Conservation (phyloP, 257 asterid genomes). For the Plantago elongata region DNA sequence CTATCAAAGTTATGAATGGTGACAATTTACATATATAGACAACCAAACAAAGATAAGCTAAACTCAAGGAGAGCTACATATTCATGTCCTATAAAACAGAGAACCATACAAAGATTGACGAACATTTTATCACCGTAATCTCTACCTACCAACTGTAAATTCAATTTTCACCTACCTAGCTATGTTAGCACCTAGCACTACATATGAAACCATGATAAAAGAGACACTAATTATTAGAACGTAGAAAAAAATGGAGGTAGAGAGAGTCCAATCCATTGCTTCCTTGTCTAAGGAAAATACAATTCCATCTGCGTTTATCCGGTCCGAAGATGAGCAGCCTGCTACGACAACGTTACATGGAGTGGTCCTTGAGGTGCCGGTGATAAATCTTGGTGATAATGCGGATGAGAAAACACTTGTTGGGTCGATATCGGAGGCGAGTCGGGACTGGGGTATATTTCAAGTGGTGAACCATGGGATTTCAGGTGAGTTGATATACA, state of each 20-base stretch:
- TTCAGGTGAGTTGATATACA: slow-evolving; percentile 30
- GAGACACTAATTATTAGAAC: not conserved
- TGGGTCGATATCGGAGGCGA: slow-evolving; percentile 30
- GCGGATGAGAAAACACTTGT: slow-evolving; percentile 21
- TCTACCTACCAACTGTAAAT: not conserved
- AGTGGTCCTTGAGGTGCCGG: slow-evolving; percentile 46
- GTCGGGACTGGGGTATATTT: slow-evolving; percentile 55
- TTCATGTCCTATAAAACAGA: not conserved
- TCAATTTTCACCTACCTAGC: not conserved
- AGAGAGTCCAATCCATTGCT: slow-evolving; percentile 48
- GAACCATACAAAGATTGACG: not conserved
- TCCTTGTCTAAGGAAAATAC: slow-evolving; percentile 26
- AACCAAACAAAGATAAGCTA: slow-evolving; percentile 4
- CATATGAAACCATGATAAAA: not conserved
- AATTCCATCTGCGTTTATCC: slow-evolving; percentile 45
- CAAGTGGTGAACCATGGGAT: slow-evolving; percentile 66
- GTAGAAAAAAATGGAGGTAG: slow-evolving; percentile 27
- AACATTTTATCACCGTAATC: not conserved
- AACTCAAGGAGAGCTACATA: not conserved
- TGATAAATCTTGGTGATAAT: slow-evolving; percentile 33
- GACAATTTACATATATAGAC: not conserved
- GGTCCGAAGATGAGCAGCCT: slow-evolving; percentile 49
- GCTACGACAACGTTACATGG: slow-evolving; percentile 44
- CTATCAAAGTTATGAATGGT: not conserved
- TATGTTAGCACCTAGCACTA: not conserved